These are phyloP conservation scores for Dendrocalamus sinicus DNA, from an alignment of 176 grass and related monocot species.

Conservation along the genomic window DNA sequence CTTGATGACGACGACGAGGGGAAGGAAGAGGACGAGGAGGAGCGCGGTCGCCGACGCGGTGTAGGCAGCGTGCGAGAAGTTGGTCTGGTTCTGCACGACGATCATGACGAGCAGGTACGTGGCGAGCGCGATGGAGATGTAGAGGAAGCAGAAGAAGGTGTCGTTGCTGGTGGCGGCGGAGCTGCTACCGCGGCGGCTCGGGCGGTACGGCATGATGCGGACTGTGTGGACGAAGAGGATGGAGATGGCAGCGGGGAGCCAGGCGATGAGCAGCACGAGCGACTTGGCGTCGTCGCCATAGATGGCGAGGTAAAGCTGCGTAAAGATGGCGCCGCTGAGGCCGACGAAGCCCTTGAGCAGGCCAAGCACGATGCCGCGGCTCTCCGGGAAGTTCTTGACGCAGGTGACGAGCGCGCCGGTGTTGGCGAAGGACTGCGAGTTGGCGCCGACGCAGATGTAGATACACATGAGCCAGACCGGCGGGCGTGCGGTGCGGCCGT, in stretches of 20 bases:
- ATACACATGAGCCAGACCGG: constrained; percentile 73
- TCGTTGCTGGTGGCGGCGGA: constrained; percentile 25
- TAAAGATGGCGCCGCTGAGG: constrained; percentile 76
- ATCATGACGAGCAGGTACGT: constrained; percentile 65
- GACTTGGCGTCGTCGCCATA: constrained; percentile 83
- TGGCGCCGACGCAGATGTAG: constrained; percentile 77
- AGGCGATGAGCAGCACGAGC: constrained; percentile 72
- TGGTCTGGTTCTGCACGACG: constrained; percentile 53
- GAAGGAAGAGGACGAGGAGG: constrained; percentile 66
- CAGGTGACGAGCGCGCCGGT: constrained; percentile 76
- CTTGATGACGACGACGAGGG: constrained; percentile 64
- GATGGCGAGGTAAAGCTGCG: constrained; percentile 75
- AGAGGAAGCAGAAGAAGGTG: constrained; percentile 79
- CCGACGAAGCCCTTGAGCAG: constrained; percentile 72
- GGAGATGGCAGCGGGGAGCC: constrained; percentile 76
- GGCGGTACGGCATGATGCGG: constrained; percentile 55
- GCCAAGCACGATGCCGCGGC: constrained; percentile 70
- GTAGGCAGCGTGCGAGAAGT: constrained; percentile 52
- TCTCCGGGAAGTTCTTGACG: constrained; percentile 84
- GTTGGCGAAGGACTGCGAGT: constrained; percentile 79
- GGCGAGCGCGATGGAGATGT: constrained; percentile 77
- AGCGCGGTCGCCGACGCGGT: constrained; percentile 40
- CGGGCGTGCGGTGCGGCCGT: constrained; percentile 50
- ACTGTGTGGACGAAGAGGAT: constrained; percentile 75
- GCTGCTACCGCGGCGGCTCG: not conserved